These are phyloP conservation scores for Andalucia godoyi DNA, from an alignment of 78 protist genomes.

Conservation along the genomic window DNA sequence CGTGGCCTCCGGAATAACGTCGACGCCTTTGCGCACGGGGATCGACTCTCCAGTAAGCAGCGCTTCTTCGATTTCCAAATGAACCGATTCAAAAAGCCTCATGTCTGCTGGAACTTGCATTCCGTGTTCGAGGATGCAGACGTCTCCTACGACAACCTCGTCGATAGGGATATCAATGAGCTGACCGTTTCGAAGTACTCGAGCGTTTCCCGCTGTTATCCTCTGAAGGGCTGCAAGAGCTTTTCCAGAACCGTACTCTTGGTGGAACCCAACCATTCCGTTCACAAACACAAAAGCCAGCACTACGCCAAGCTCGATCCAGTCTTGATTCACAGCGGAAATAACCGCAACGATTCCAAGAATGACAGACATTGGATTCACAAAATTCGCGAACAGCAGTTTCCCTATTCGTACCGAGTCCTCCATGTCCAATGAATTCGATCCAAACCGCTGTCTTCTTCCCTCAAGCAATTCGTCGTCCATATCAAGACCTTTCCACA, in stretches of 20 bases:
- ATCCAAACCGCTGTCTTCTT: no score
- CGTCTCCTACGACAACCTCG: slow-evolving; percentile 11
- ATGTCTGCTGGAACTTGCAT: slow-evolving; percentile 4
- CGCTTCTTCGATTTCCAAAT: slow-evolving; percentile 2
- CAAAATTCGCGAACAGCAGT: not conserved
- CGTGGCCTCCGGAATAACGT: not conserved
- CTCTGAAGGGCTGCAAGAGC: not conserved
- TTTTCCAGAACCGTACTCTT: no score
- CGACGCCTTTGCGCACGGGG: not conserved
- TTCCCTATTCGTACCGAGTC: no score
- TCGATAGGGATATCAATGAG: not conserved
- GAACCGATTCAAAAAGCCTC: not conserved
- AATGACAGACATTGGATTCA: not conserved
- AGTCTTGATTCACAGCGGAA: not conserved
- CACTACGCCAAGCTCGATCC: not conserved
- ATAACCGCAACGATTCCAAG: not conserved
- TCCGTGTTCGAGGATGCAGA: not conserved
- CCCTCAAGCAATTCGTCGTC: no score
- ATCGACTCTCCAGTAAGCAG: slow-evolving; percentile 15
- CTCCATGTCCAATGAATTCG: no score
- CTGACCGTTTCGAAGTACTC: not conserved
- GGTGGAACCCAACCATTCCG: slow-evolving; percentile 2
- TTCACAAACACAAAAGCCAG: not conserved
- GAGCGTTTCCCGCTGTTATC: not conserved
- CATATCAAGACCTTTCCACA: no score